These are phyloP conservation scores for Paramecium pentaurelia DNA, from an alignment of 73 alveolate species.

Conservation along the genomic window DNA sequence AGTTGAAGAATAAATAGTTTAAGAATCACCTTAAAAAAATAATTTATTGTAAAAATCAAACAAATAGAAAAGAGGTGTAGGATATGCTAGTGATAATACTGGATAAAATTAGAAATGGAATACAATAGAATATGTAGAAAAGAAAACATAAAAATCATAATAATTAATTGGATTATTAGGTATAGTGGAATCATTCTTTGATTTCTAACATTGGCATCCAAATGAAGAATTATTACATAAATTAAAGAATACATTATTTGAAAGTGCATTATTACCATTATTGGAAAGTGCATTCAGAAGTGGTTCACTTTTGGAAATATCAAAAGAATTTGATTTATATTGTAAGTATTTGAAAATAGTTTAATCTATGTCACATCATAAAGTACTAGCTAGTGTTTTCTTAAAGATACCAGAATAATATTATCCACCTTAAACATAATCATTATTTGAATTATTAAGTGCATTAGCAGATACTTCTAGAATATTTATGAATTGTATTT, in stretches of 20 bases:
- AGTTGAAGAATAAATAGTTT: neutral
- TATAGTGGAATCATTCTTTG: conserved; percentile 66
- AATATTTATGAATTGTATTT: conserved; percentile 67
- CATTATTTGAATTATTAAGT: conserved; percentile 62
- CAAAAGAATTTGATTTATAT: conserved; percentile 68
- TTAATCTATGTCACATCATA: conserved; percentile 64
- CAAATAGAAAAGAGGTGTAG: conserved; percentile 70
- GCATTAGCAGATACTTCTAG: conserved; percentile 62
- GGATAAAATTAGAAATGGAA: conserved; percentile 69
- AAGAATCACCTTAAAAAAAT: neutral
- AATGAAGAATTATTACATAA: conserved; percentile 40
- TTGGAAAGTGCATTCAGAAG: conserved; percentile 77
- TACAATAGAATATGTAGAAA: conserved; percentile 70
- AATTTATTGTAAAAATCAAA: conserved; percentile 1
- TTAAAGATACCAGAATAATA: conserved; percentile 61
- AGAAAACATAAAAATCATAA: conserved; percentile 65
- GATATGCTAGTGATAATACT: conserved; percentile 74
- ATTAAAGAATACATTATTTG: conserved; percentile 45
- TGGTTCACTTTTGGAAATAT: conserved; percentile 82
- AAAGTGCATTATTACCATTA: conserved; percentile 72
- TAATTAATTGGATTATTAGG: conserved; percentile 63
- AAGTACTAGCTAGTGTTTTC: conserved; percentile 43
- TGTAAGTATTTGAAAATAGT: conserved; percentile 67
- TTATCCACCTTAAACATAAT: conserved; percentile 69
- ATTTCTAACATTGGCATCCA: conserved; percentile 70